Evolutionary conservation across 768 basidiomycete species (phyloP).

Genomic region (Candolleomyces aberdarensis): DNA sequence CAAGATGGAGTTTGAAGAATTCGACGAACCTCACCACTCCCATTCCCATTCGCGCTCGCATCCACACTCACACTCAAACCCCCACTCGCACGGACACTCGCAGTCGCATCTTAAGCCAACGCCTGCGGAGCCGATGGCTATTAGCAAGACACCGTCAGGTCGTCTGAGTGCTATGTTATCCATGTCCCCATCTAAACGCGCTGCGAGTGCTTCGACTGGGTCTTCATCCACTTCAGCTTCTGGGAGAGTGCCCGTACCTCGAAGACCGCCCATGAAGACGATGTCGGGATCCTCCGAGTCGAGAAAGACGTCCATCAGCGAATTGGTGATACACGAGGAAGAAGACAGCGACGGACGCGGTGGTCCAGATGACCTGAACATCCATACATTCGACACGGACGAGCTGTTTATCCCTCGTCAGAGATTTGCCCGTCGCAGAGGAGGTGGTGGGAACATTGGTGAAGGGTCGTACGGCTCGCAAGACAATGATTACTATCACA

Average conservation of each 20-base stretch:
- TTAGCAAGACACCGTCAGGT: conserved; percentile 30
- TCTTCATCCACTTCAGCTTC: too few relatives aligned
- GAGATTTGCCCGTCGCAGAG: too few relatives aligned
- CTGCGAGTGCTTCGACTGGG: neutral
- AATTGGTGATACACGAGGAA: conserved; percentile 33
- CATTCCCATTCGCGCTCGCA: neutral
- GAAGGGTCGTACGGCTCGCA: too few relatives aligned
- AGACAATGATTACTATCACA: neutral
- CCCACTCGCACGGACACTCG: neutral
- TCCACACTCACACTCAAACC: neutral
- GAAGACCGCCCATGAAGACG: conserved; percentile 12
- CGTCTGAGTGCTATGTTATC: neutral
- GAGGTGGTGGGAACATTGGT: too few relatives aligned
- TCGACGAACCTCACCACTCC: neutral
- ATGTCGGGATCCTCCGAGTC: conserved; percentile 48
- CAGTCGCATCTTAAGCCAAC: too few relatives aligned
- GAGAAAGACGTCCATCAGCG: conserved; percentile 35
- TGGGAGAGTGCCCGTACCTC: too few relatives aligned
- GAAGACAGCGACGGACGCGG: conserved; percentile 11
- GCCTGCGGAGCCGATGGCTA: conserved; percentile 13
- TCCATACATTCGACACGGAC: too few relatives aligned
- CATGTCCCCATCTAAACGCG: neutral
- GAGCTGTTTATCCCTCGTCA: too few relatives aligned
- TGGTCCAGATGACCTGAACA: neutral
- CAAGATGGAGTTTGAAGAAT: conserved; percentile 1